Percentiles rank a stretch among this genome's conserved stretches.
Evolutionary conservation across 352 stramenopile genomes (phyloP).

Genomic region (Blastocystis sp.): DNA sequence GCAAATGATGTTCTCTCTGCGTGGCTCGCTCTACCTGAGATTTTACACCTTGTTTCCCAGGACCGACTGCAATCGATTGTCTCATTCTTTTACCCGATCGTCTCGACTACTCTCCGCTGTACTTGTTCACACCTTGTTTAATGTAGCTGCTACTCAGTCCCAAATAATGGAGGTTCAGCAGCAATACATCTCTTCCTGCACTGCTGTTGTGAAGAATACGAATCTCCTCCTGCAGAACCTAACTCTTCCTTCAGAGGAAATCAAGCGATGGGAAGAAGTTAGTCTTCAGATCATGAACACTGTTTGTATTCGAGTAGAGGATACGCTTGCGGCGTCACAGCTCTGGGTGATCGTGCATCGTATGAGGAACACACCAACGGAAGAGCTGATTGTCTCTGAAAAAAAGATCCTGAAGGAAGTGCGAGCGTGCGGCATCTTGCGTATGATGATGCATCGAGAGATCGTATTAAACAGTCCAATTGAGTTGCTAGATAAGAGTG

Average conservation of each 20-base stretch:
- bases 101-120: background rate
- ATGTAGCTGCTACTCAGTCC: background rate
- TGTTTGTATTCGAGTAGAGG: background rate
- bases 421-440: background rate
- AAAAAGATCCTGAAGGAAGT: background rate
- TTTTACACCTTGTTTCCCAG: background rate
- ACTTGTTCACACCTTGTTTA: background rate
- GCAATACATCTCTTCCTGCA: background rate
- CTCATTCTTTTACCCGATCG: background rate
- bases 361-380: background rate
- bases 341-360: background rate
- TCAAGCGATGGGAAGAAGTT: background rate
- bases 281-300: background rate
- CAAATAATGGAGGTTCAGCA: background rate
- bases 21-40: conserved; percentile 2
- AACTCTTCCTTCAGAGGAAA: background rate
- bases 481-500: background rate
- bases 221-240: background rate
- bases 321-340: background rate
- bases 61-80: background rate
- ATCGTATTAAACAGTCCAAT: background rate
- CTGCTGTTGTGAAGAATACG: background rate
- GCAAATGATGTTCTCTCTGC: background rate
- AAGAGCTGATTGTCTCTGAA: background rate
- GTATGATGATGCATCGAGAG: background rate